Conservation (phyloP, 78 protist species). For the slime mould (Dictyostelium discoideum) region DNA sequence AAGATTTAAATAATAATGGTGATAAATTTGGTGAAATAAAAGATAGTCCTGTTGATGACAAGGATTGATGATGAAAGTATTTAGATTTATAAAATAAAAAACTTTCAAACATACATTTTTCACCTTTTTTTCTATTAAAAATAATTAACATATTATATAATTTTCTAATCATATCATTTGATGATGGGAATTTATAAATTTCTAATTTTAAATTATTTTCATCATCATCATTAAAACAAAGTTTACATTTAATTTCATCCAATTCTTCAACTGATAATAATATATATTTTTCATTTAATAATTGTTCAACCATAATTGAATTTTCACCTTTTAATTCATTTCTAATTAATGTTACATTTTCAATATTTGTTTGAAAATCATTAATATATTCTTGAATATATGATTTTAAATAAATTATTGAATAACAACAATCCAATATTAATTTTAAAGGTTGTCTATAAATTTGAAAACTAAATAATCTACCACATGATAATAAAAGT, state of each 20-base stretch:
- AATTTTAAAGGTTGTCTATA: not conserved
- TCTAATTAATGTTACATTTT: not conserved
- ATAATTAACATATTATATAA: not conserved
- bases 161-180: not conserved
- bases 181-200: not conserved
- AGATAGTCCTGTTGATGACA: not conserved
- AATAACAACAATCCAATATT: not conserved
- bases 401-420: not conserved
- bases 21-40: not conserved
- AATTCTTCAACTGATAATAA: not conserved
- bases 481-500: not conserved
- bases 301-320: not conserved
- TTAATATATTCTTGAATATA: not conserved
- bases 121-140: not conserved
- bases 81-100: not conserved
- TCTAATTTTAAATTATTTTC: not conserved
- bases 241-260: not conserved
- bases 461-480: not conserved
- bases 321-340: not conserved
- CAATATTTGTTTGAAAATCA: not conserved
- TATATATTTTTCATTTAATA: not conserved
- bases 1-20: not conserved
- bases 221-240: not conserved
- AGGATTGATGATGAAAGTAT: not conserved
- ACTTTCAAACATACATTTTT: not conserved